These are phyloP conservation scores for Acarospora socialis DNA, from an alignment of 2,329 filamentous ascomycete species.

Conservation along the genomic window DNA sequence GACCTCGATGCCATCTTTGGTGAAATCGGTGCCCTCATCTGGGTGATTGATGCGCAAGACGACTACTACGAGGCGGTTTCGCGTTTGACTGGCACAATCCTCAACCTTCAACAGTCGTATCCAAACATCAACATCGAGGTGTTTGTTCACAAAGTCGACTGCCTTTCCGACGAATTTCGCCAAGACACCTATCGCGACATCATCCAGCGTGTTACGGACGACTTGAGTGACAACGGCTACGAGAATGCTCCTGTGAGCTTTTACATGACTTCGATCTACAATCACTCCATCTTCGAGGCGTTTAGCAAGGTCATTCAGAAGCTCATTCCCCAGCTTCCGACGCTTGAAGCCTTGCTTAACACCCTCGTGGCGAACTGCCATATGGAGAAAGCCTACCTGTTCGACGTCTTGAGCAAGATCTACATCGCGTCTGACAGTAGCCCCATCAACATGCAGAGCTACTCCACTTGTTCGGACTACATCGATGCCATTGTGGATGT, in stretches of 20 bases:
- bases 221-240: conserved; percentile 82
- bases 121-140: conserved; percentile 95
- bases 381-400: conserved; percentile 96
- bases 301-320: conserved; percentile 98
- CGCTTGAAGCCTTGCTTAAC: conserved; percentile 85
- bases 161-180: conserved; percentile 92
- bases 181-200: conserved; percentile 94
- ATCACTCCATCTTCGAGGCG: conserved; percentile 95
- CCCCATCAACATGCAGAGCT: conserved; percentile 86
- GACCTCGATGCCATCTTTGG: conserved; percentile 90
- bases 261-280: conserved; percentile 95
- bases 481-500: conserved; percentile 98
- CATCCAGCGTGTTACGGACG: conserved; percentile 89
- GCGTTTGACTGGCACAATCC: conserved; percentile 74
- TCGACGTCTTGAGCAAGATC: conserved; percentile 95
- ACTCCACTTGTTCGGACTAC: conserved; percentile 97
- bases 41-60: conserved; percentile 97
- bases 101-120: conserved; percentile 76
- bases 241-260: conserved; percentile 90
- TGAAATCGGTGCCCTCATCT: conserved; percentile 85
- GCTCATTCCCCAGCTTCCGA: conserved; percentile 81
- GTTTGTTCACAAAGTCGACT: conserved; percentile 98
- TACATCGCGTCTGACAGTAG: conserved; percentile 94
- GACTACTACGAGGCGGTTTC: conserved; percentile 88
- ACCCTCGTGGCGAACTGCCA: conserved; percentile 85